Base-by-base conservation (phyloP, 192 early-diverging fungal species). In the Jimgerdemannia lactiflua region DNA sequence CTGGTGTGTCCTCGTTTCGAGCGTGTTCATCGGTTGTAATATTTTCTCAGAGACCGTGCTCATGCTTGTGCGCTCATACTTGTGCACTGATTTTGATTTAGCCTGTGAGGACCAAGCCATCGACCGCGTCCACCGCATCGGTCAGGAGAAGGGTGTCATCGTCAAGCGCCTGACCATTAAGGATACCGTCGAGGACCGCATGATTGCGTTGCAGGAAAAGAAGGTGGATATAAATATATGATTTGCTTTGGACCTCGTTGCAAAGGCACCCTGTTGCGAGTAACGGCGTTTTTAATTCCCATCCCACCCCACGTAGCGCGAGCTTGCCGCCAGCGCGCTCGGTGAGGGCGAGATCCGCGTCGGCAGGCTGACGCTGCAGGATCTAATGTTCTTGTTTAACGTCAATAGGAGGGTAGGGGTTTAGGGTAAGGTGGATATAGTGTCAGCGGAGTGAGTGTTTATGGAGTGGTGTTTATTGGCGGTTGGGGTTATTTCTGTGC, bases 71-170 rank as follows among this genome's bases (percentile, higher is more conserved):
- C 29, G 29, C 29, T 29, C 29, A 29, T 29, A 29, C 29, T 29
- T 29, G 29, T 29, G 29, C 29, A 29, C 1, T 29, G 29, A 29
- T 29, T 29, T 29, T 29, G 29, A 10, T 59, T 10, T 59, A 59
- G 80, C 80, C 2, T 43, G 80, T 0, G 82, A 83, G 49, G 80
- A 86, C 67, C 89, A 89, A 76, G 89, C 89, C 2, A 91, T 92
- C 74, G 93, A 94, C 72, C 86, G 93, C 43, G 92, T 90, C 3
- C 92, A 93, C 77, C 91, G 90, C 19, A 90, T 93, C 74, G 93
- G 93, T 2, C 93, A 94, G 69, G 86, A 80, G 0, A 85, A 84
- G 39, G 44, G 79, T 40, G 93, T 94, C 0, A 75, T 78, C 59
- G 90, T 94, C 7, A 83, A 89, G 68, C 85, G 90, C 49, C 74